Conservation (phyloP, 2,329 filamentous ascomycete genomes). For the Hysterium pulicare region DNA sequence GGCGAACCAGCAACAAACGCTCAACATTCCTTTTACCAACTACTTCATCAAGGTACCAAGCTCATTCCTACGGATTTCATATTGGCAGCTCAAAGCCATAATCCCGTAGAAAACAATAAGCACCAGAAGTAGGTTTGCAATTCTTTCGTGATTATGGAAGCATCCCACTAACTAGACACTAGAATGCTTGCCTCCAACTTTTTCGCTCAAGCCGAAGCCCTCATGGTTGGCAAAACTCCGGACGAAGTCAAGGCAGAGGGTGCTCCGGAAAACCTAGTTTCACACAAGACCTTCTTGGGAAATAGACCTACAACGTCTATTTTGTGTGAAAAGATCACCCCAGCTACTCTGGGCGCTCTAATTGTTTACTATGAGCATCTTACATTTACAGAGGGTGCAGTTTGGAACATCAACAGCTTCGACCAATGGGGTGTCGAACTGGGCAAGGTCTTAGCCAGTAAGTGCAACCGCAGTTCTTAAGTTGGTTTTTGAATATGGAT, state of each 20-base stretch:
- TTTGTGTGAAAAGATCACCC: slow-evolving; percentile 88
- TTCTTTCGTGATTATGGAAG: background rate
- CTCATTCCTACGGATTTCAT: slow-evolving; percentile 98
- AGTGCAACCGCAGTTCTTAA: slow-evolving; percentile 40
- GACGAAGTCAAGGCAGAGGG: slow-evolving; percentile 76
- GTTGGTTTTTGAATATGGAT: background rate
- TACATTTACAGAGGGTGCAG: slow-evolving; percentile 93
- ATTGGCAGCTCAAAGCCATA: slow-evolving; percentile 92
- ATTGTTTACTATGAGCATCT: slow-evolving; percentile 99
- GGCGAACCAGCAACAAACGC: slow-evolving; percentile 98
- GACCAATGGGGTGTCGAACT: slow-evolving; percentile 99
- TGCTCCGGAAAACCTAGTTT: slow-evolving; percentile 69
- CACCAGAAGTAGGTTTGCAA: slow-evolving; percentile 68
- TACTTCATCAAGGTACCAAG: slow-evolving; percentile 98
- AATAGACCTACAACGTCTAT: slow-evolving; percentile 97
- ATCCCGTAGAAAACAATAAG: slow-evolving; percentile 85
- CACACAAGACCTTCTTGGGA: slow-evolving; percentile 99
- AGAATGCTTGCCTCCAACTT: slow-evolving; percentile 88
- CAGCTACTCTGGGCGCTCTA: slow-evolving; percentile 85
- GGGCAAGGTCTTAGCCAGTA: slow-evolving; percentile 93
- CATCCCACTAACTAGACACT: slow-evolving; percentile 14
- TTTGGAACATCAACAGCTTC: slow-evolving; percentile 99
- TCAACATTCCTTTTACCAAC: slow-evolving; percentile 99
- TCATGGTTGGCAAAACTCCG: slow-evolving; percentile 86
- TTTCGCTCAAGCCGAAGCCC: slow-evolving; percentile 81